Percentiles rank a stretch among this genome's conserved stretches.
Evolutionary conservation across 2,329 filamentous ascomycete species (phyloP).

Genomic region (Mycosphaerella arachidis): DNA sequence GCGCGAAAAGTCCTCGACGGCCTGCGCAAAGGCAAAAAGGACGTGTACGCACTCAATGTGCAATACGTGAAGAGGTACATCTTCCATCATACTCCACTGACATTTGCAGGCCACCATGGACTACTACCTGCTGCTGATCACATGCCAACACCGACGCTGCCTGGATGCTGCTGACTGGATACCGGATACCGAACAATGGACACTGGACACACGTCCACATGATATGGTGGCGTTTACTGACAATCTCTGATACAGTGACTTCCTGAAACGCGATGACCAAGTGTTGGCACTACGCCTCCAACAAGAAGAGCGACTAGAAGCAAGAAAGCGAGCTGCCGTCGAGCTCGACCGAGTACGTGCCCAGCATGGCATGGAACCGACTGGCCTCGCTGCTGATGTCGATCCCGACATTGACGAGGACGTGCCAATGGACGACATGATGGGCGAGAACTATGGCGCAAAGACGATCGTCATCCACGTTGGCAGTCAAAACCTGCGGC

Average conservation of each 20-base stretch:
- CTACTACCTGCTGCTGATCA: background rate
- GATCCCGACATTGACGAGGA: conserved; percentile 37
- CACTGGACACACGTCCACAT: background rate
- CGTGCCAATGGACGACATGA: conserved; percentile 55
- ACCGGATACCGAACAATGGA: background rate
- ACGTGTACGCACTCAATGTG: conserved; percentile 33
- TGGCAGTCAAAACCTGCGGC: conserved; percentile 89
- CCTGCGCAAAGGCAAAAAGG: conserved; percentile 32
- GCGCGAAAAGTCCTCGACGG: conserved; percentile 30
- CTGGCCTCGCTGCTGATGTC: conserved; percentile 36
- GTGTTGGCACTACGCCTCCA: conserved; percentile 83
- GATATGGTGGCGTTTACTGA: conserved; percentile 8
- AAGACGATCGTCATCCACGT: conserved; percentile 94
- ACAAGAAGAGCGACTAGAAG: conserved; percentile 78
- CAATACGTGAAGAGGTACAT: conserved; percentile 33
- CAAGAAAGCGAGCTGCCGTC: conserved; percentile 78
- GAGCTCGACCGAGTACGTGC: conserved; percentile 83
- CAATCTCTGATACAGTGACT: conserved; percentile 61
- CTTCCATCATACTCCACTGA: background rate
- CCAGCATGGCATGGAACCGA: conserved; percentile 55
- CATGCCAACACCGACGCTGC: background rate
- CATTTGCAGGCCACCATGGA: background rate
- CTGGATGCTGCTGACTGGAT: background rate
- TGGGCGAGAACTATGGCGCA: conserved; percentile 65
- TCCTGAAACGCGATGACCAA: conserved; percentile 97